Base-by-base conservation (phyloP, 768 basidiomycete genomes). In the Amanita molliuscula region DNA sequence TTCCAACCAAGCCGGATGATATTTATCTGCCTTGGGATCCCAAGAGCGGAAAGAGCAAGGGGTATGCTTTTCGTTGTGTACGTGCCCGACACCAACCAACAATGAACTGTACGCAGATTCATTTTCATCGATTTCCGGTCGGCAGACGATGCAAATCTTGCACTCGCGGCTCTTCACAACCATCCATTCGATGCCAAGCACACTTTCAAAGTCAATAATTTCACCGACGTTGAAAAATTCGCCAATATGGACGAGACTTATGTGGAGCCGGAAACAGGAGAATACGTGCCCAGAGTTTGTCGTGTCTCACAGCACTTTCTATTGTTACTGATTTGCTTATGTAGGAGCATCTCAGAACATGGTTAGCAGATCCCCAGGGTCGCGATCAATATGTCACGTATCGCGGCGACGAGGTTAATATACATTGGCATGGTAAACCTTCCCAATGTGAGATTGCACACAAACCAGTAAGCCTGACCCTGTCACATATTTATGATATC, bases 311-410 rank as follows among this genome's bases (percentile, higher is more conserved):
- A 45, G 7, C 16, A 20, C 21, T n/a, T 21, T 34, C 7, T 10
- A 13, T 13, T n/a, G 26, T 25, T 44, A n/a, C 28, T 25, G 29
- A 43, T 7, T 2, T 6, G n/a, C 1, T 20, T 26, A n/a, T 38
- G 21, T 56, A 97, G 92, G 96, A 97, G 64, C 94, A 99, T 69
- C 77, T 97, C 54, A 81, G 90, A 42, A 87, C 89, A 47, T 99
- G 95, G 94, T 77, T 98, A 47, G 89, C 82, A 21, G 96, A 99
- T 67, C 73, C 81, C 20, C 82, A 84, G 65, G 92, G 93, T 31
- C 85, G 95, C 53, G 96, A 99, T 65, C 96, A 99, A 63, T 92
- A 92, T 70, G 84, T 90, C 50, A 93, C 90, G 34, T 93, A 95
- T 65, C 82, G 90, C 34, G 90, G 88, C 42, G 89, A 94, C 58